Evolutionary conservation across 129 eudicot species (phyloP).

Genomic region (Centella asiatica): DNA sequence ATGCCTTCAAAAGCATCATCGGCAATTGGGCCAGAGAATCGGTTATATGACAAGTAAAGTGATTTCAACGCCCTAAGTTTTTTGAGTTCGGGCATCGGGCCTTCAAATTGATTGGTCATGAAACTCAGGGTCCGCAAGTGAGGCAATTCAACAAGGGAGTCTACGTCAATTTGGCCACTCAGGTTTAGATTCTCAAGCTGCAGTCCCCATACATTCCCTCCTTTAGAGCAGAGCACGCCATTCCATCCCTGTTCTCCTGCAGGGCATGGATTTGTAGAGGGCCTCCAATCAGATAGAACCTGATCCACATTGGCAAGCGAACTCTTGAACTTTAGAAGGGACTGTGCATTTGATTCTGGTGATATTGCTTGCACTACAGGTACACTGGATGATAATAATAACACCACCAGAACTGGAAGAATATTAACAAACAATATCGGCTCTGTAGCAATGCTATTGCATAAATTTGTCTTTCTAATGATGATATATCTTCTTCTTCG

Average conservation of each 20-base stretch:
- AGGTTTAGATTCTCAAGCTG: conserved; percentile 44
- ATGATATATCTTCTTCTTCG: neutral
- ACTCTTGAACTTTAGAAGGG: conserved; percentile 31
- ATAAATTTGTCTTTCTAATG: neutral
- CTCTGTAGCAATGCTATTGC: neutral
- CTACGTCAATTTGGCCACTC: conserved; percentile 29
- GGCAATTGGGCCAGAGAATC: conserved; percentile 36
- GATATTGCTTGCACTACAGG: neutral
- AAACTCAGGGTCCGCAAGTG: conserved; percentile 37
- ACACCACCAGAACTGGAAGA: neutral
- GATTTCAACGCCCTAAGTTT: conserved; percentile 29
- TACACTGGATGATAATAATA: neutral
- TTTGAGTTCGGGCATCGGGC: conserved; percentile 38
- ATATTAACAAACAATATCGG: neutral
- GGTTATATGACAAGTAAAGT: conserved; percentile 33
- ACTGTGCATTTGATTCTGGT: conserved; percentile 11
- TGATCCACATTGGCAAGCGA: conserved; percentile 13
- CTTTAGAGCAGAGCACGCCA: conserved; percentile 38
- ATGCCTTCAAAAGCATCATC: conserved; percentile 45
- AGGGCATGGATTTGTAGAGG: conserved; percentile 23
- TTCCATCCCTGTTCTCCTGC: conserved; percentile 20
- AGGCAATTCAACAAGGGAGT: conserved; percentile 22
- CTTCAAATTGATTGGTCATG: conserved; percentile 41
- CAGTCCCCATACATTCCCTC: conserved; percentile 45
- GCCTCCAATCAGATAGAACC: conserved; percentile 26